Percentiles rank a stretch among this genome's conserved stretches.
These are phyloP conservation scores for Symbiodinium pilosum DNA, from an alignment of 73 alveolate genomes.

Conservation along the genomic window DNA sequence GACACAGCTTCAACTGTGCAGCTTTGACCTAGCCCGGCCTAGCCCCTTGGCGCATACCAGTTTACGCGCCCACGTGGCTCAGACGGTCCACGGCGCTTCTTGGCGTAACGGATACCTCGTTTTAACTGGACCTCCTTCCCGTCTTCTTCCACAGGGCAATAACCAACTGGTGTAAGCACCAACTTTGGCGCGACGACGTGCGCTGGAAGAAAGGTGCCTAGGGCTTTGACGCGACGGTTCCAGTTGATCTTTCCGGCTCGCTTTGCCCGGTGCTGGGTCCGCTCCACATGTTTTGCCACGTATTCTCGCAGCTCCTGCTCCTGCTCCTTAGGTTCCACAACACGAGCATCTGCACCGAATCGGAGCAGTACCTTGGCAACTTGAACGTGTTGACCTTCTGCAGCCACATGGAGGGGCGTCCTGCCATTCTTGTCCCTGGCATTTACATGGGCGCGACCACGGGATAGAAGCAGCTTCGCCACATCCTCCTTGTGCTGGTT, in stretches of 20 bases:
- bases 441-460: constrained; percentile 41
- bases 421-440: constrained; percentile 6
- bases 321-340: neutral
- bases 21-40: too few species aligned
- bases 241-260: constrained; percentile 8
- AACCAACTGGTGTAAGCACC: constrained; percentile 75
- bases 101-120: constrained; percentile 90
- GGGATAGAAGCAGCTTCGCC: constrained; percentile 39
- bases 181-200: constrained; percentile 77
- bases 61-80: constrained; percentile 70
- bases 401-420: neutral
- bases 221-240: neutral
- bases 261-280: neutral
- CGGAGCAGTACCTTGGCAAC: constrained; percentile 7
- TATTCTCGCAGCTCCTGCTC: neutral
- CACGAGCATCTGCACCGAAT: neutral
- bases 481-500: constrained; percentile 18
- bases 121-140: constrained; percentile 70
- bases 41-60: constrained; percentile 25
- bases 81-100: constrained; percentile 66
- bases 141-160: constrained; percentile 64
- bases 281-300: neutral
- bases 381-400: neutral
- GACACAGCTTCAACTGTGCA: neutral
- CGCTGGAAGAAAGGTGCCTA: neutral